These are phyloP conservation scores for Monosporascus sp. DNA, from an alignment of 2,329 filamentous ascomycete species.

Conservation along the genomic window DNA sequence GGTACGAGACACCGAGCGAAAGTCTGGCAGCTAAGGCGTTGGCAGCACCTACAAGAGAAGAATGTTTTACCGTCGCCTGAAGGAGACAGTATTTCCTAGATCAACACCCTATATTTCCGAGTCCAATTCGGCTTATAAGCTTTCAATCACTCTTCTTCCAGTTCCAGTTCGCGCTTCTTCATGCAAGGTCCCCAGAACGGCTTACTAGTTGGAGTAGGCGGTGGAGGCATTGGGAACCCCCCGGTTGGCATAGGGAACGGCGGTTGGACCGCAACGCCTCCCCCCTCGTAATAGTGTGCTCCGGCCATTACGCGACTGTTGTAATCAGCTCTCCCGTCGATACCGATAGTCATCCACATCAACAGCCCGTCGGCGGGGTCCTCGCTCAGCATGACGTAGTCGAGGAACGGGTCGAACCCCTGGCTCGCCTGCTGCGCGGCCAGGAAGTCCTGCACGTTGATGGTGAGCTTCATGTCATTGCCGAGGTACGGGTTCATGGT, in stretches of 20 bases:
- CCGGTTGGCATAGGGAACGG: constrained; percentile 7
- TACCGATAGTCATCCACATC: constrained; percentile 45
- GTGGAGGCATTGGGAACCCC: constrained; percentile 7
- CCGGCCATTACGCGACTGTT: constrained; percentile 8
- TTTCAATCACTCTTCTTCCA: not conserved
- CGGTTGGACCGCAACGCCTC: constrained; percentile 15
- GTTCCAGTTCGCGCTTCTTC: constrained; percentile 12
- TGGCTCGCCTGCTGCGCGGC: constrained; percentile 32
- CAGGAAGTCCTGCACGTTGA: constrained; percentile 45
- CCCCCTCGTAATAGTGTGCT: constrained; percentile 15
- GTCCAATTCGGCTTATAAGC: not conserved
- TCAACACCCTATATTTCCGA: not conserved
- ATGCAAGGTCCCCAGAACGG: constrained; percentile 17
- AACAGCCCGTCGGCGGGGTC: constrained; percentile 42
- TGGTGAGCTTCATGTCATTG: constrained; percentile 36
- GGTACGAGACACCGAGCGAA: not conserved
- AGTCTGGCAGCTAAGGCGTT: not conserved
- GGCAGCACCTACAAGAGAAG: not conserved
- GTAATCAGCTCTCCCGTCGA: constrained; percentile 32
- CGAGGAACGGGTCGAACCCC: constrained; percentile 40
- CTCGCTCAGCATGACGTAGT: constrained; percentile 53
- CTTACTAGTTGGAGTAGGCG: constrained; percentile 7
- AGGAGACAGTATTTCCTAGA: not conserved
- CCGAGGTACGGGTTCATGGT: constrained; percentile 37
- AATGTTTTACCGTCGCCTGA: not conserved